Base-by-base conservation (phyloP, 2,329 filamentous ascomycete genomes). In the Cladosporium sp. region DNA sequence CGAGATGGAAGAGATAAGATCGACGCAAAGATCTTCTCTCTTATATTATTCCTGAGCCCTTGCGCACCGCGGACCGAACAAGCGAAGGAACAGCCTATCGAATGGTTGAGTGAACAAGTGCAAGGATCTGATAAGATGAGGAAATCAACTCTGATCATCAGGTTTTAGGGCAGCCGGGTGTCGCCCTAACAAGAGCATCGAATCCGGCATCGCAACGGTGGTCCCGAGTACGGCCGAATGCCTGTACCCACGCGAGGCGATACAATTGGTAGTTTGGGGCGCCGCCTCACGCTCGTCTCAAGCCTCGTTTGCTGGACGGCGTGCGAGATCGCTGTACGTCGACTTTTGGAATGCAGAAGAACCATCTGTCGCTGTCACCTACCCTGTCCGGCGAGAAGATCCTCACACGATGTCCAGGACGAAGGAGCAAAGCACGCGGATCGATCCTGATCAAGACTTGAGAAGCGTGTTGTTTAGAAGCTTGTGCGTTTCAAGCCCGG, bases 91-190 rank as follows among this genome's bases (percentile, higher is more conserved):
- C 21, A 58, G 55, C 34, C 55, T 58, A 58, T 24, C 34, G 55
- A 38, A 41, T 26, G 14, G 57, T 59, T 41, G 57, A 59, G 34
- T 36, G 21, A 14, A 28, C 41, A n/a, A 30, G 26, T 59, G 57
- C 57, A 41, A 59, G 57, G 57, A 59, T 59, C 57, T 59, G 57
- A 59, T 59, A 59, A 59, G 57, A 59, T 59, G 57, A 58, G 41
- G 34, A 28, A 38, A 44, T 41, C 36, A 47, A 32, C 15, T 30
- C 15, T 18, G 34, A 44, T 15, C 55, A 41, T 12, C 55, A 58
- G 55, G 30, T 34, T 24, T 58, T 54, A 54, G 49, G 49, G 49
- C 49, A 54, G 49, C 10, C 49, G 49, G 49, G 18, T 8, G 28
- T 28, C 12, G 49, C 28, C 49, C 49, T 30, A 54, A 54, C 49